Conservation (phyloP, 129 eudicot species). For the Erigeron canadensis region DNA sequence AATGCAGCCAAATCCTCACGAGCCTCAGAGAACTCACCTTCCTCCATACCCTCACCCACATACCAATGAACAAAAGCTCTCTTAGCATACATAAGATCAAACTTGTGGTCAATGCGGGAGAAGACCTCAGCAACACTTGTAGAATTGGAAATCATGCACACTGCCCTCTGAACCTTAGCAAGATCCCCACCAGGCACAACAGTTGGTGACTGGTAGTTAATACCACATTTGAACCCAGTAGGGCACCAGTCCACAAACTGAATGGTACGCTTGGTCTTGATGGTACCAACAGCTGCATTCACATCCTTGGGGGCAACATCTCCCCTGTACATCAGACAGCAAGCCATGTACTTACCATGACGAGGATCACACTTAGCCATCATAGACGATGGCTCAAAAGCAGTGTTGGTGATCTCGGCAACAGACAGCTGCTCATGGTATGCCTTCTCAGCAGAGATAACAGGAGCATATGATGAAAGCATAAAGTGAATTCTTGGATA, state of each 20-base stretch:
- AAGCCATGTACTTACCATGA: constrained; percentile 41
- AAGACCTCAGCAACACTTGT: constrained; percentile 33
- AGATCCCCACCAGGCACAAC: constrained; percentile 44
- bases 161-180: constrained; percentile 42
- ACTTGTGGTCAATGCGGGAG: constrained; percentile 38
- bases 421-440: constrained; percentile 54
- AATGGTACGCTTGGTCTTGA: constrained; percentile 37
- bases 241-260: constrained; percentile 44
- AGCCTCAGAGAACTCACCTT: constrained; percentile 39
- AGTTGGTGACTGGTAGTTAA: constrained; percentile 41
- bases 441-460: constrained; percentile 54
- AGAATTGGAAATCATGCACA: constrained; percentile 38
- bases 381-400: constrained; percentile 41
- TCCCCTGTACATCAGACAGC: constrained; percentile 39
- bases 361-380: constrained; percentile 42
- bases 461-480: constrained; percentile 57
- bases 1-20: constrained; percentile 43
- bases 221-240: constrained; percentile 40
- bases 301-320: constrained; percentile 41
- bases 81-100: constrained; percentile 33
- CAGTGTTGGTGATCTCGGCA: constrained; percentile 55
- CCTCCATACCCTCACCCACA: constrained; percentile 46
- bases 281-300: constrained; percentile 39
- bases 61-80: constrained; percentile 43
- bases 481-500: constrained; percentile 59